phyloP scores from a whole-genome alignment of 2,329 filamentous ascomycete genomes.

The Fulvia fulva region DNA sequence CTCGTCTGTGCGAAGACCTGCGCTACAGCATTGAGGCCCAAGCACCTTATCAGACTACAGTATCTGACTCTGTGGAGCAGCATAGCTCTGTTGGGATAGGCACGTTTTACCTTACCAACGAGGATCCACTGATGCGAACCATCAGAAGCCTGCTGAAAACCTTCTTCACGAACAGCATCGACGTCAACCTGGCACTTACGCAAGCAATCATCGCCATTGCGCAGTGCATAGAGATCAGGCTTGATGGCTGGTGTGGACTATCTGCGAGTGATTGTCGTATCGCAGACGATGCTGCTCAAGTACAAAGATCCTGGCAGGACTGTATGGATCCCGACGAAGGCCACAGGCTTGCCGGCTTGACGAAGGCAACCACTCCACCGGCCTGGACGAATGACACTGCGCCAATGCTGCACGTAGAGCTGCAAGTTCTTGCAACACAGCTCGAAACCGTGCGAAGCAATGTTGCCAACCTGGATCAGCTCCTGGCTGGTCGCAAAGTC shows the following conservation, averaged over 20 bases:
- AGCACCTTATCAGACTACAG: conserved; percentile 8
- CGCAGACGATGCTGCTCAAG: conserved; percentile 36
- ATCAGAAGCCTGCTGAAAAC: conserved; percentile 61
- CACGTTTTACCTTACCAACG: conserved; percentile 38
- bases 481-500: conserved; percentile 47
- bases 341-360: conserved; percentile 20
- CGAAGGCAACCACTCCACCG: conserved; percentile 35
- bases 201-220: conserved; percentile 78
- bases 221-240: conserved; percentile 75
- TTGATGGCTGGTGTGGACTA: conserved; percentile 85
- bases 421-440: conserved; percentile 42
- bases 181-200: conserved; percentile 84
- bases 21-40: conserved; percentile 32
- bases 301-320: conserved; percentile 29
- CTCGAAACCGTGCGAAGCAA: conserved; percentile 41
- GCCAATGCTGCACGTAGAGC: conserved; percentile 40
- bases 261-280: conserved; percentile 21
- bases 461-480: conserved; percentile 46
- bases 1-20: conserved; percentile 67
- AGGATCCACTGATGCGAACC: conserved; percentile 54
- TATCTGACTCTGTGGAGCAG: background rate
- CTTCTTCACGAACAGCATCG: conserved; percentile 87
- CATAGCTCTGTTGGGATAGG: conserved; percentile 1
- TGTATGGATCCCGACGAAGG: conserved; percentile 36
- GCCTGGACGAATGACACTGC: conserved; percentile 34